Base-by-base conservation (phyloP, 1,284 basidiomycete genomes). In the Calocybe gambosa region DNA sequence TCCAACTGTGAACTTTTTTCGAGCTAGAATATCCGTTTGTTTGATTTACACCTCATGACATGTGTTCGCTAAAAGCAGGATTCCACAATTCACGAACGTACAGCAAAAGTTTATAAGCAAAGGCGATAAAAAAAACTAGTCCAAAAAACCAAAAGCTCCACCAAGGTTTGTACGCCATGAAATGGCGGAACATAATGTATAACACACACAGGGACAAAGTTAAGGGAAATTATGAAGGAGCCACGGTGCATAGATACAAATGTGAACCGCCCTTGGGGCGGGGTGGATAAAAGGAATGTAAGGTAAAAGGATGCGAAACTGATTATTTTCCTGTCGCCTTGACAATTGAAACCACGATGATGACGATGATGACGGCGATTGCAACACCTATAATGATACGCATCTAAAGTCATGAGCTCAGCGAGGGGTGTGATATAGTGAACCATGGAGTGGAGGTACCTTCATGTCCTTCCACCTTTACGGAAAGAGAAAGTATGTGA, bases 391-490 rank as follows among this genome's bases (percentile, higher is more conserved):
- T 94, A 64, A 91, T 88, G 65, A 91, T 79, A 65, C 89, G 83
- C 89, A 91, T 92, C 87, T 89, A 59, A 5, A 37, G 25, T n/a
- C n/a, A n/a, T n/a, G n/a, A 2, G 15, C 9, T 26, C 25, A 31
- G 6, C 13, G 29, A n/a, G 10, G 7, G 8, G 19, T 8, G 5
- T 19, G 8, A 19, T 3, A 13, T 4, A 9, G 20, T 7, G 12
- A 3, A 19, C 4, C 35, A 31, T 45, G 28, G 50, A 29, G 28
- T 29, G 12, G 44, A 58, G 75, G 42, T 43, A 85, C 86, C 82
- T 93, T 93, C 89, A 94, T 95, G 68, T 96, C 93, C 67, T 95
- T 94, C 93, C 91, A 94, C 89, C 89, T 92, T 50, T 45, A 13
- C 5, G 9, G 25, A 31, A 4, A n/a, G 39, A 34, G 42, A 33